A percentile compares a stretch with the other conserved stretches of the same genome.
These are phyloP conservation scores for Auriculariales sp. DNA, from an alignment of 768 basidiomycete species.

Conservation along the genomic window DNA sequence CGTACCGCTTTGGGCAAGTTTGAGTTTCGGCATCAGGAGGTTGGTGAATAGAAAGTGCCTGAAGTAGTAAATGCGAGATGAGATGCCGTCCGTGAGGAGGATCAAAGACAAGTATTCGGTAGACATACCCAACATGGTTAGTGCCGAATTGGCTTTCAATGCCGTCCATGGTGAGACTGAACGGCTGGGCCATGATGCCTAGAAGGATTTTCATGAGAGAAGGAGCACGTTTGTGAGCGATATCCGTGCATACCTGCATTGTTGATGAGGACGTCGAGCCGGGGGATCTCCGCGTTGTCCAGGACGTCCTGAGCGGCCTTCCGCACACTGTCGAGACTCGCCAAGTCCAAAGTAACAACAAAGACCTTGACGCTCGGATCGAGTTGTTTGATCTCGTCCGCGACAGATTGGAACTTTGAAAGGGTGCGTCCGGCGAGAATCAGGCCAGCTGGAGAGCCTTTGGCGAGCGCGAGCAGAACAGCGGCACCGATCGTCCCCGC, in stretches of 20 bases:
- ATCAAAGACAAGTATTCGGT: too few relatives aligned
- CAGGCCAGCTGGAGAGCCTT: neutral
- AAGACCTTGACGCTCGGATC: neutral
- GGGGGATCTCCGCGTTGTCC: neutral
- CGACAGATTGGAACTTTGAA: slow-evolving; percentile 29
- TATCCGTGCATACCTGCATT: too few relatives aligned
- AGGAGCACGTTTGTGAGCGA: too few relatives aligned
- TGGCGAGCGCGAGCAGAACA: neutral
- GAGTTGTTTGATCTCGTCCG: slow-evolving; percentile 49
- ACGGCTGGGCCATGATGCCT: neutral
- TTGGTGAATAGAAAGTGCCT: neutral
- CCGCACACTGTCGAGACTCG: neutral
- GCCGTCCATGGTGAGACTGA: neutral
- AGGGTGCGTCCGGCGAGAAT: neutral
- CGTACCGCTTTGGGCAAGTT: neutral
- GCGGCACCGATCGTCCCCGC: neutral
- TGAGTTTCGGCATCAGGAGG: neutral
- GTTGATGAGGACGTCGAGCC: slow-evolving; percentile 3
- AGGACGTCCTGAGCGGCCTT: slow-evolving; percentile 2
- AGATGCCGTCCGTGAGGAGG: too few relatives aligned
- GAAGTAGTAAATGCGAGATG: too few relatives aligned
- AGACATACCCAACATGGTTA: neutral
- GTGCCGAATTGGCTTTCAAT: neutral
- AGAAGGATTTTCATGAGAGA: too few relatives aligned
- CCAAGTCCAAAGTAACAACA: neutral